Percentiles rank a stretch among this genome's conserved stretches.
phyloP scores from a whole-genome alignment of 2,329 filamentous ascomycete genomes.

The Arachnomyces sp. region DNA sequence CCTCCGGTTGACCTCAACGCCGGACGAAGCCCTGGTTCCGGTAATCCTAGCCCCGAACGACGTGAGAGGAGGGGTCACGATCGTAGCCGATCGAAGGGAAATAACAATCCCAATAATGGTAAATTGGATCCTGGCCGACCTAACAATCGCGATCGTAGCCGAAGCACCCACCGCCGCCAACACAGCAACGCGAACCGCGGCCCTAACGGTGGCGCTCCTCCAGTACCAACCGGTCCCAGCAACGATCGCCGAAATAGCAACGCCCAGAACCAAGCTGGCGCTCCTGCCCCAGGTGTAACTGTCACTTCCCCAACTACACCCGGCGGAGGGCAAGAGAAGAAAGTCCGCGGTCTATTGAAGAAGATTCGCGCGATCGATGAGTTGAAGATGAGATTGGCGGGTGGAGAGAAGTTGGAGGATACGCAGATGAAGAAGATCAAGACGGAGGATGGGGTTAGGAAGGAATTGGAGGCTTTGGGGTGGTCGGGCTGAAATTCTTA shows the following conservation, averaged over 20 bases:
- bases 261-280: conserved; percentile 29
- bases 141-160: conserved; percentile 22
- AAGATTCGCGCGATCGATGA: conserved; percentile 98
- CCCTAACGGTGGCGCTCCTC: conserved; percentile 4
- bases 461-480: conserved; percentile 64
- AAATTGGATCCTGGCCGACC: conserved; percentile 15
- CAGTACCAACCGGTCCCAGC: conserved; percentile 8
- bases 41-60: conserved; percentile 53
- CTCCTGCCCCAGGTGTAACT: conserved; percentile 19
- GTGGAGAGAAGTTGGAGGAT: conserved; percentile 93
- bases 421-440: conserved; percentile 98
- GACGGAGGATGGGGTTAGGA: conserved; percentile 74
- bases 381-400: conserved; percentile 89
- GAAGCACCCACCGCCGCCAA: conserved; percentile 20
- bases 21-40: conserved; percentile 14
- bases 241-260: conserved; percentile 5
- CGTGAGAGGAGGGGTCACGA: conserved; percentile 47
- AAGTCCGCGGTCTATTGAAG: conserved; percentile 85
- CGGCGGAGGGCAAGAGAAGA: conserved; percentile 67
- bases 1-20: conserved; percentile 27
- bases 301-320: conserved; percentile 21
- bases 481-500: conserved; percentile 27
- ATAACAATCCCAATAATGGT: conserved; percentile 34
- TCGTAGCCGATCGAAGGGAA: conserved; percentile 43
- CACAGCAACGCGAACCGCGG: conserved; percentile 15